Evolutionary conservation across 306 rosid species (phyloP).

Genomic region (Cercis canadensis): DNA sequence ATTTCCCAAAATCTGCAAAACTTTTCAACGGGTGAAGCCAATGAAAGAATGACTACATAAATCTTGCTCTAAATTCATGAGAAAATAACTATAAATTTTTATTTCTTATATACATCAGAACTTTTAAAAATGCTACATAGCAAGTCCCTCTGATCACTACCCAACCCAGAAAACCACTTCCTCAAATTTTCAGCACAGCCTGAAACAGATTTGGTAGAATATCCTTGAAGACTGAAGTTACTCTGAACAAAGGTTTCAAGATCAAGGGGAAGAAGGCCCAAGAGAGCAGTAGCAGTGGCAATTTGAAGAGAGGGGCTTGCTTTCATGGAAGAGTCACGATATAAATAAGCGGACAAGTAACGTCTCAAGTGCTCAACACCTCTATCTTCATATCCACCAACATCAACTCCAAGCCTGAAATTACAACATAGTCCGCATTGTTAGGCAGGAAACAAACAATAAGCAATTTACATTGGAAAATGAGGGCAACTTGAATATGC

Average conservation of each 20-base stretch:
- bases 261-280: slow-evolving; percentile 64
- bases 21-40: slow-evolving; percentile 4
- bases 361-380: slow-evolving; percentile 63
- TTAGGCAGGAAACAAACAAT: slow-evolving; percentile 13
- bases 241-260: slow-evolving; percentile 58
- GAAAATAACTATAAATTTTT: slow-evolving; percentile 34
- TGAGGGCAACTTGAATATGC: neutral
- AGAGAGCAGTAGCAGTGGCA: slow-evolving; percentile 59
- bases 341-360: slow-evolving; percentile 53
- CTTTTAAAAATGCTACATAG: slow-evolving; percentile 49
- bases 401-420: slow-evolving; percentile 74
- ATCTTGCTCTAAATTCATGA: slow-evolving; percentile 33
- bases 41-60: slow-evolving; percentile 16
- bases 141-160: slow-evolving; percentile 60
- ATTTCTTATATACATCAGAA: slow-evolving; percentile 32
- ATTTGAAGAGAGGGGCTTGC: slow-evolving; percentile 57
- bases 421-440: slow-evolving; percentile 6
- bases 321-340: slow-evolving; percentile 37
- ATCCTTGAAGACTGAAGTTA: slow-evolving; percentile 33
- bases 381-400: slow-evolving; percentile 70
- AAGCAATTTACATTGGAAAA: slow-evolving; percentile 4
- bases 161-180: slow-evolving; percentile 68
- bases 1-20: slow-evolving; percentile 32
- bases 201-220: slow-evolving; percentile 39
- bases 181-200: slow-evolving; percentile 50